Conservation (phyloP, 371 early-diverging fungal genomes). For the Blakeslea trispora region DNA sequence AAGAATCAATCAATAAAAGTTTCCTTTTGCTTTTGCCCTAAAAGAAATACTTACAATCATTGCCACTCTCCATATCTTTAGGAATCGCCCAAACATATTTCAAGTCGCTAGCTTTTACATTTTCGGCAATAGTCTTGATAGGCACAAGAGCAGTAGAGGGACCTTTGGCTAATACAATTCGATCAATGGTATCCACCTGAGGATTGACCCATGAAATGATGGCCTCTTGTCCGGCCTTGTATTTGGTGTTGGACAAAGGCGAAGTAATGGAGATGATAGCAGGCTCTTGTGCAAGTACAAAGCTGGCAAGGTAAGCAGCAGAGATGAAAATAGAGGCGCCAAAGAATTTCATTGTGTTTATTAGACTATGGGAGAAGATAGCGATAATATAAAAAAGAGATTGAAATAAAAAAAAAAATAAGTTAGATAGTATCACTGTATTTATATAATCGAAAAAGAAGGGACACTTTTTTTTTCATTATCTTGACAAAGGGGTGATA, state of each 20-base stretch:
- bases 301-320: constrained; percentile 24
- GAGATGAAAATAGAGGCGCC: constrained; percentile 20
- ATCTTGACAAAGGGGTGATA: too few species aligned
- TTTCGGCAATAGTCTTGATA: constrained; percentile 31
- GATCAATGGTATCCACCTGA: constrained; percentile 25
- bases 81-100: constrained; percentile 38
- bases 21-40: too few species aligned
- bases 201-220: constrained; percentile 38
- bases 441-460: too few species aligned
- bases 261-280: constrained; percentile 40
- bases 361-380: neutral
- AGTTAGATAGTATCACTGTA: too few species aligned
- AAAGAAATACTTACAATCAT: constrained; percentile 31
- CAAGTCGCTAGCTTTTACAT: constrained; percentile 27
- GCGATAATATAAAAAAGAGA: too few species aligned
- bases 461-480: too few species aligned
- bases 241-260: constrained; percentile 31
- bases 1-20: too few species aligned
- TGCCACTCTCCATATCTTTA: constrained; percentile 25
- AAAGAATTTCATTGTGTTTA: constrained; percentile 24
- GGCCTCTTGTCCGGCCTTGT: constrained; percentile 30
- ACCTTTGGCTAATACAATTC: constrained; percentile 37
- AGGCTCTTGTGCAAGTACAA: constrained; percentile 20
- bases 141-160: constrained; percentile 34
- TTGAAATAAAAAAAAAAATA: too few species aligned